phyloP scores from a whole-genome alignment of 345 rosid species.

The Triadica sebifera region DNA sequence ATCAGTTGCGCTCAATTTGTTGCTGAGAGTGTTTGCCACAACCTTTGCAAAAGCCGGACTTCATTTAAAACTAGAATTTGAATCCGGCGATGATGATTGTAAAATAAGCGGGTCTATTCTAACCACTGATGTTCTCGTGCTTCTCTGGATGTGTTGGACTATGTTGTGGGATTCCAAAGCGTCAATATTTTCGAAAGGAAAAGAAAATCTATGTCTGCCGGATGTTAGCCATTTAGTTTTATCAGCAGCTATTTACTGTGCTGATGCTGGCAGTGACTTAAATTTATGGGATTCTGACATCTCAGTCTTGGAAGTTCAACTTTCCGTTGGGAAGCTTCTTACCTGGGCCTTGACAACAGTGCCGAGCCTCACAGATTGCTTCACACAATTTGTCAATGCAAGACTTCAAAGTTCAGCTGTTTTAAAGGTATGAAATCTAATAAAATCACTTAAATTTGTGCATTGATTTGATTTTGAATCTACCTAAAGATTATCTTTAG shows the following conservation, averaged over 20 bases:
- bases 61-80: slow-evolving; percentile 58
- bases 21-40: slow-evolving; percentile 52
- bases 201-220: slow-evolving; percentile 43
- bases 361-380: slow-evolving; percentile 62
- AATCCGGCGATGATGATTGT: slow-evolving; percentile 53
- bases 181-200: slow-evolving; percentile 17
- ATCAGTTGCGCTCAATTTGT: slow-evolving; percentile 42
- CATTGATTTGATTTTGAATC: neutral
- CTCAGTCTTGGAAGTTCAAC: slow-evolving; percentile 41
- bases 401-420: slow-evolving; percentile 41
- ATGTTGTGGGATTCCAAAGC: slow-evolving; percentile 56
- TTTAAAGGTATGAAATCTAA: slow-evolving; percentile 38
- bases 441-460: neutral
- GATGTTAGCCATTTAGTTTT: slow-evolving; percentile 58
- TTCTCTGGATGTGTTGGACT: slow-evolving; percentile 76
- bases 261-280: slow-evolving; percentile 44
- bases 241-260: slow-evolving; percentile 63
- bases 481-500: neutral
- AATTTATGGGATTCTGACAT: slow-evolving; percentile 59
- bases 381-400: slow-evolving; percentile 48
- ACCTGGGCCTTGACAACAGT: slow-evolving; percentile 59
- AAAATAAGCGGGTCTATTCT: slow-evolving; percentile 56
- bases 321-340: slow-evolving; percentile 66
- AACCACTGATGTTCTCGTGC: slow-evolving; percentile 47
- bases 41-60: slow-evolving; percentile 41